A percentile compares a stretch with the other conserved stretches of the same genome.
phyloP scores from a whole-genome alignment of 23 red algal genomes.

The Gracilaria domingensis region DNA sequence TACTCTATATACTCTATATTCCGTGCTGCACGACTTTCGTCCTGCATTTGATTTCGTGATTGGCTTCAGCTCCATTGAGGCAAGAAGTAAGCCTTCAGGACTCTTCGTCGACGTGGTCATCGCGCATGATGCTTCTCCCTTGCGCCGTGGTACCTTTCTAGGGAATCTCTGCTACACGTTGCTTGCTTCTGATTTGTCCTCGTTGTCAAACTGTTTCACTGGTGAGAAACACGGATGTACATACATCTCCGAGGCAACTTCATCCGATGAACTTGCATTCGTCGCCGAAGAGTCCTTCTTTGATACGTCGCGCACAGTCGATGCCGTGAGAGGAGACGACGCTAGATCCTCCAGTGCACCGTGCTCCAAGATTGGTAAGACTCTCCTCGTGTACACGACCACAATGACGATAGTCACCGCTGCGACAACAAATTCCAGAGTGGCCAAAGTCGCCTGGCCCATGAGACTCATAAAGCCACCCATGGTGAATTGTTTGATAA shows the following conservation, averaged over 20 bases:
- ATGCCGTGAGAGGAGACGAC: not conserved
- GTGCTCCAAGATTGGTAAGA: not conserved
- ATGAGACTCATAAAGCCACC: conserved; percentile 24
- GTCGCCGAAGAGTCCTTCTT: not conserved
- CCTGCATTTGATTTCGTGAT: no score
- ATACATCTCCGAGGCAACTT: conserved; percentile 23
- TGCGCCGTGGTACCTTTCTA: no score
- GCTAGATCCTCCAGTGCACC: conserved; percentile 8
- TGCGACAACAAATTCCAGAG: conserved; percentile 13
- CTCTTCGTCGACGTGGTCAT: no score
- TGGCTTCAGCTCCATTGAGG: no score
- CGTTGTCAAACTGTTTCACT: conserved; percentile 18
- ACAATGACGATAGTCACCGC: conserved; percentile 3
- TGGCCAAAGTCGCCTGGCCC: conserved; percentile 11
- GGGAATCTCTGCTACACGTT: not conserved
- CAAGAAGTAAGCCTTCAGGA: no score
- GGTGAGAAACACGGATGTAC: conserved; percentile 31
- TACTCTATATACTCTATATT: no score
- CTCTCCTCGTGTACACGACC: not conserved
- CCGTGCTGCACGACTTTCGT: no score
- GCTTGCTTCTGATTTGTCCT: not conserved
- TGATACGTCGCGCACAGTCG: not conserved
- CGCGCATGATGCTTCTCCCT: no score
- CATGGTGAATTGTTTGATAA: conserved; percentile 15
- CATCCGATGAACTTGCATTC: conserved; percentile 1